Conservation (phyloP, 2,329 filamentous ascomycete genomes). For the Onygena corvina region DNA sequence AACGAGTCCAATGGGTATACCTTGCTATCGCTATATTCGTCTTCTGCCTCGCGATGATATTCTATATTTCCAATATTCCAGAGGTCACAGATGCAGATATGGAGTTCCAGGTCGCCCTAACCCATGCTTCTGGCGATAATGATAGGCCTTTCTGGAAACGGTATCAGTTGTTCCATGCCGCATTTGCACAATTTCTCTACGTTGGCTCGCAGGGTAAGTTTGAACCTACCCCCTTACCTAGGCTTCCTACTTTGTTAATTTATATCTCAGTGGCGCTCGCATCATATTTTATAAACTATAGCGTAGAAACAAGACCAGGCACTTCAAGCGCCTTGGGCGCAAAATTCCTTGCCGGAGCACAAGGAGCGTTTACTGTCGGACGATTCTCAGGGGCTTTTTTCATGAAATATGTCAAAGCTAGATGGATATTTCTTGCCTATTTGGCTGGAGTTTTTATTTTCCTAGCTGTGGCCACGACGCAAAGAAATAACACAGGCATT, state of each 20-base stretch:
- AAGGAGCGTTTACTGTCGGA: conserved; percentile 60
- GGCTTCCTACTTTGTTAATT: conserved; percentile 24
- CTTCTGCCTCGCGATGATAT: conserved; percentile 51
- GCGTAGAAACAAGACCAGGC: conserved; percentile 46
- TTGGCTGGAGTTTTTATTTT: conserved; percentile 52
- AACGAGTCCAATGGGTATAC: conserved; percentile 67
- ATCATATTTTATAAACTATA: conserved; percentile 62
- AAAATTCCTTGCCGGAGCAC: conserved; percentile 60
- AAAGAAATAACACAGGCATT: conserved; percentile 39
- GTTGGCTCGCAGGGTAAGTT: conserved; percentile 55
- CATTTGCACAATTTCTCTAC: conserved; percentile 68
- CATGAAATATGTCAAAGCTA: conserved; percentile 55
- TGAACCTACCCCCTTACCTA: too few species aligned
- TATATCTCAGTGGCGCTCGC: conserved; percentile 33
- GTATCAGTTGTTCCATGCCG: conserved; percentile 63
- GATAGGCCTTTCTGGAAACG: conserved; percentile 54
- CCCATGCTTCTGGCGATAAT: conserved; percentile 43
- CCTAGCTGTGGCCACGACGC: conserved; percentile 39
- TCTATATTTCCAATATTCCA: conserved; percentile 55
- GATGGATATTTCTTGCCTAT: conserved; percentile 60
- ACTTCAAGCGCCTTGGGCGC: conserved; percentile 47
- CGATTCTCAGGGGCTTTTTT: conserved; percentile 56
- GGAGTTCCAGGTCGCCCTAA: conserved; percentile 48
- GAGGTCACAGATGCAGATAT: conserved; percentile 63
- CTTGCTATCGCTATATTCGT: conserved; percentile 67